Evolutionary conservation across 148 eudicot genomes (phyloP), one percentile per base, ranked within the genome.

Genomic region (Heliamphora exappendiculata): DNA sequence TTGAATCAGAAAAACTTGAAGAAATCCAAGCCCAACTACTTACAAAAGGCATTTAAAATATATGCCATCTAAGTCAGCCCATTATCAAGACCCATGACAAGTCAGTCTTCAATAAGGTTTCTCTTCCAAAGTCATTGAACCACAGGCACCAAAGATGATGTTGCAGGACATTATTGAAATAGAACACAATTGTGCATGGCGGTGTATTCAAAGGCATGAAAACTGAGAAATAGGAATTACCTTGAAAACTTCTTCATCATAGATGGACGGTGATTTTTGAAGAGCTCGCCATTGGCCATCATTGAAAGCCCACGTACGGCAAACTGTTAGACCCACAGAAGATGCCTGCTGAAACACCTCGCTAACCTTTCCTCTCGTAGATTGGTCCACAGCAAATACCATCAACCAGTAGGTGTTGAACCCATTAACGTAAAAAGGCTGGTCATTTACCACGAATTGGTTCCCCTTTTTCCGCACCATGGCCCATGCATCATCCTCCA

Each of bases 321-420:
- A 88, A 39, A 94, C 92, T 4, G 91, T 82, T 19, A 94, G 76
- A 1, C 98, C 96, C 34, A 92, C 96, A 69, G 93, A 78, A 16
- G 97, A 84, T 0, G 98, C 98, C 66, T 94, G 89, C 42, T 89
- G 86, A 63, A 94, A 92, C 29, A 89, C 82, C n/a, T 89, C 91
- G 60, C 68, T 89, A 44, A 94, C 97, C 75, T 94, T 92, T 60
- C 80, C 86, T 71, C 91, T 88, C 5, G 96, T 90, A 11, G 97
- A 92, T 49, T 81, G 80, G 81, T 94, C 97, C n/a, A 81, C 85
- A 7, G 92, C 91, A 71, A 92, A 86, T n/a, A 87, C 89, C 98
- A 94, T 94, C 55, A 94, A 81, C 98, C 97, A 94, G 75, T 94
- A 94, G 47, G 97, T 92, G 83, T 94, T 94, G 87, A 94, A 94